Conservation (phyloP, 306 rosid genomes). For the Vigna unguiculata region DNA sequence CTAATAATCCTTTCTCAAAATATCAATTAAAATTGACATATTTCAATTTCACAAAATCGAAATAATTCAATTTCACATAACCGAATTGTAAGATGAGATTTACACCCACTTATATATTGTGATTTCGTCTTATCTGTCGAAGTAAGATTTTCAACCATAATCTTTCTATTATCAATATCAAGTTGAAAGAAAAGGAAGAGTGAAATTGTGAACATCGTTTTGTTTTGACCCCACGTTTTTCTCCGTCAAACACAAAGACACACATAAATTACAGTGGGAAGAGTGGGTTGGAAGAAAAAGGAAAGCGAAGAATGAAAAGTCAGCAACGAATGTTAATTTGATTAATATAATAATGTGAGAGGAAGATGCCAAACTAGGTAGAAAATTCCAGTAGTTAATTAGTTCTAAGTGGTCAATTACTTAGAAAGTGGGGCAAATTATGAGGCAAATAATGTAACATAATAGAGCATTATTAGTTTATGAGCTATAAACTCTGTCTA, state of each 20-base stretch:
- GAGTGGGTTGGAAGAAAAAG: neutral
- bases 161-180: too few relatives aligned
- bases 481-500: slow-evolving; percentile 12
- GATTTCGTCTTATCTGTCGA: too few relatives aligned
- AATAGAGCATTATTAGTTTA: slow-evolving; percentile 8
- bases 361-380: neutral
- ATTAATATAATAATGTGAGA: neutral
- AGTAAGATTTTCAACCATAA: too few relatives aligned
- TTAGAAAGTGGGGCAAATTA: neutral
- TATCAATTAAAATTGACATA: too few relatives aligned
- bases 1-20: too few relatives aligned
- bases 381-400: neutral
- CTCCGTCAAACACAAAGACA: neutral
- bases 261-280: neutral
- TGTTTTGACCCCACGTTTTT: neutral
- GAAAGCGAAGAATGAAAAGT: neutral
- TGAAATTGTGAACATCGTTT: neutral
- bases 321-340: neutral
- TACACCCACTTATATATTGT: too few relatives aligned
- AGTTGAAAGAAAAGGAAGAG: too few relatives aligned
- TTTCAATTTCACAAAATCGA: too few relatives aligned
- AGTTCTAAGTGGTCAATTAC: slow-evolving; percentile 34
- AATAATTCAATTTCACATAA: too few relatives aligned
- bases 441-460: neutral
- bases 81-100: too few relatives aligned